A percentile compares a stretch with the other conserved stretches of the same genome.
Evolutionary conservation across 2,329 filamentous ascomycete species (phyloP).

Genomic region (Scytalidium sp.): DNA sequence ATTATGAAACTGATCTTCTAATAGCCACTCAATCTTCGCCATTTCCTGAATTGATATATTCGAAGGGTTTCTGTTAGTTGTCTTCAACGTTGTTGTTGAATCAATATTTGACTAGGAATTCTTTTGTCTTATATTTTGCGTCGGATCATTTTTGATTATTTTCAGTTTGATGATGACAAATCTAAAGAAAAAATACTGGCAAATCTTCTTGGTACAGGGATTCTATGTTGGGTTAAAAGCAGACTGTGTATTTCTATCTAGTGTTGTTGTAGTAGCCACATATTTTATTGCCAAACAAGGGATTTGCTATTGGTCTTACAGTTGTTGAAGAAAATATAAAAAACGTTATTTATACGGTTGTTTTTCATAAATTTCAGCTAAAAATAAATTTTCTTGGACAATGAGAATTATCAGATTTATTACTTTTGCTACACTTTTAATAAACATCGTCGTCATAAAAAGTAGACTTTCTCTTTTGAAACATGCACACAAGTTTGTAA

Average conservation of each 20-base stretch:
- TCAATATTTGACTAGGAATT: conserved; percentile 46
- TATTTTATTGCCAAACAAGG: conserved; percentile 58
- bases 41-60: conserved; percentile 49
- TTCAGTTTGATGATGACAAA: conserved; percentile 38
- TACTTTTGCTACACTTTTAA: conserved; percentile 42
- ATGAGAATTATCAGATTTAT: conserved; percentile 60
- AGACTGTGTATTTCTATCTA: conserved; percentile 59
- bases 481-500: conserved; percentile 45
- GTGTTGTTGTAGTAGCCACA: conserved; percentile 62
- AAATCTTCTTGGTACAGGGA: conserved; percentile 53
- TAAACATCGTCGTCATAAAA: conserved; percentile 40
- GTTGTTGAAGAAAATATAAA: conserved; percentile 9
- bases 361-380: conserved; percentile 55
- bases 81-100: conserved; percentile 39
- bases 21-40: conserved; percentile 31
- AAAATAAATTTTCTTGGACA: conserved; percentile 63
- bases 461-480: conserved; percentile 34
- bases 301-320: conserved; percentile 54
- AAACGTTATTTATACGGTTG: conserved; percentile 59
- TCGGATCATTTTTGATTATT: conserved; percentile 41
- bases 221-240: conserved; percentile 44
- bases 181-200: conserved; percentile 44
- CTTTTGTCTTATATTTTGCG: conserved; percentile 35
- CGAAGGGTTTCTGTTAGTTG: conserved; percentile 39
- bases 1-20: conserved; percentile 32